Percentiles rank a stretch among this genome's conserved stretches.
Conservation (phyloP, 306 rosid species). For the Sophora flavescens region DNA sequence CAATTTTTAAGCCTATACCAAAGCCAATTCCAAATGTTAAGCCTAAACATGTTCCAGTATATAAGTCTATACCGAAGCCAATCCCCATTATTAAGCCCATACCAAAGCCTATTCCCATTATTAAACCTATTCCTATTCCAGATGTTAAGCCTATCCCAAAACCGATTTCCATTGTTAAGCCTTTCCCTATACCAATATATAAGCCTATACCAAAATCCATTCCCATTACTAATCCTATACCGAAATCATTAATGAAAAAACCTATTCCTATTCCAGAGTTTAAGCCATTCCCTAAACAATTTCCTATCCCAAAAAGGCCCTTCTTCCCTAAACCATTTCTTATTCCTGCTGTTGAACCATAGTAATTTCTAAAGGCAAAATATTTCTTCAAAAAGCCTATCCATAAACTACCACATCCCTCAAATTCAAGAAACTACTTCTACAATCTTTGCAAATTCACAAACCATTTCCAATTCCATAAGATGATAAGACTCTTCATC, state of each 20-base stretch:
- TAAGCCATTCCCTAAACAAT: background rate
- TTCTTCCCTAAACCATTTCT: background rate
- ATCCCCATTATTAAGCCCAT: background rate
- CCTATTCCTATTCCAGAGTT: background rate
- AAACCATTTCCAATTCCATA: constrained; percentile 38
- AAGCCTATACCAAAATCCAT: constrained; percentile 9
- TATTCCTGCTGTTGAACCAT: background rate
- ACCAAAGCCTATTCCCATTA: background rate
- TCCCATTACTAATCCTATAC: background rate
- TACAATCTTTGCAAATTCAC: constrained; percentile 30
- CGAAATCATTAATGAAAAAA: constrained; percentile 16
- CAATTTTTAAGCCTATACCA: too few relatives aligned
- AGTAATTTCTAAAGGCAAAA: constrained; percentile 17
- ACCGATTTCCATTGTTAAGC: background rate
- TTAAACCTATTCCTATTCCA: constrained; percentile 27
- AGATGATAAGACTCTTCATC: background rate
- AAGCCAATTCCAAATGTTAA: background rate
- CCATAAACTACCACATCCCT: constrained; percentile 37
- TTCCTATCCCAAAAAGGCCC: background rate
- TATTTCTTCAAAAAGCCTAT: constrained; percentile 26
- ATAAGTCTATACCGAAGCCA: background rate
- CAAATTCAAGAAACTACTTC: constrained; percentile 26
- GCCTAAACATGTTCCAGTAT: background rate
- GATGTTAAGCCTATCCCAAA: background rate
- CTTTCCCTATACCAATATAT: background rate